Conservation (phyloP, 2,329 filamentous ascomycete genomes). For the Rutstroemia sp. region DNA sequence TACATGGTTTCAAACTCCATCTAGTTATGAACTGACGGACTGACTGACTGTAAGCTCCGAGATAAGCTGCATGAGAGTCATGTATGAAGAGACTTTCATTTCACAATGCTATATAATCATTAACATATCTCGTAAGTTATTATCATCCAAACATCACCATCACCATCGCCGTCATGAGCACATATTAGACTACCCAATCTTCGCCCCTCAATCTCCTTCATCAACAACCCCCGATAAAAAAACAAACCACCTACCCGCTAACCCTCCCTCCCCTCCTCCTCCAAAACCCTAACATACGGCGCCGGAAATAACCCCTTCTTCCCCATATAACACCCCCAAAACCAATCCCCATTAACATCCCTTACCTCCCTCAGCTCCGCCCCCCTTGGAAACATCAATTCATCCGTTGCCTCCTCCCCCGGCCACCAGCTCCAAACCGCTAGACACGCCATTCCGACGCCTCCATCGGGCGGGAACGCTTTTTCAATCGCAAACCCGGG, state of each 20-base stretch:
- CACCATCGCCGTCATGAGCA: not conserved
- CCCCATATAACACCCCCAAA: constrained; percentile 78
- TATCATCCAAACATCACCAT: not conserved
- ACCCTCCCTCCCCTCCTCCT: constrained; percentile 1
- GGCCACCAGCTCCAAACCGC: constrained; percentile 79
- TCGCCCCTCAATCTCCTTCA: not conserved
- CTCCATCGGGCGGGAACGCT: constrained; percentile 67
- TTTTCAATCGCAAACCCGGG: constrained; percentile 18
- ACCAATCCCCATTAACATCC: constrained; percentile 89
- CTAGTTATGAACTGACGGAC: too few relatives aligned
- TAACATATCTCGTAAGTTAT: not conserved
- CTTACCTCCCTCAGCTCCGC: constrained; percentile 79
- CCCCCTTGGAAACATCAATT: constrained; percentile 75
- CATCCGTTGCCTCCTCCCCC: constrained; percentile 52
- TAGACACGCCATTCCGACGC: constrained; percentile 53
- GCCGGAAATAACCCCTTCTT: constrained; percentile 72
- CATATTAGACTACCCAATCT: not conserved
- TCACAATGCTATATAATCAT: not conserved
- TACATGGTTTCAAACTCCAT: too few relatives aligned
- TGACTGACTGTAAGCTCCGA: too few relatives aligned
- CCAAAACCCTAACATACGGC: constrained; percentile 56
- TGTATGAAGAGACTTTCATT: too few relatives aligned
- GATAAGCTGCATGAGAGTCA: too few relatives aligned
- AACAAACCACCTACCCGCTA: not conserved
- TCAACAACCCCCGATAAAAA: too few relatives aligned